Evolutionary conservation across 2,329 filamentous ascomycete genomes (phyloP), one percentile per base, ranked within the genome.

Genomic region (Neonectria hederae): DNA sequence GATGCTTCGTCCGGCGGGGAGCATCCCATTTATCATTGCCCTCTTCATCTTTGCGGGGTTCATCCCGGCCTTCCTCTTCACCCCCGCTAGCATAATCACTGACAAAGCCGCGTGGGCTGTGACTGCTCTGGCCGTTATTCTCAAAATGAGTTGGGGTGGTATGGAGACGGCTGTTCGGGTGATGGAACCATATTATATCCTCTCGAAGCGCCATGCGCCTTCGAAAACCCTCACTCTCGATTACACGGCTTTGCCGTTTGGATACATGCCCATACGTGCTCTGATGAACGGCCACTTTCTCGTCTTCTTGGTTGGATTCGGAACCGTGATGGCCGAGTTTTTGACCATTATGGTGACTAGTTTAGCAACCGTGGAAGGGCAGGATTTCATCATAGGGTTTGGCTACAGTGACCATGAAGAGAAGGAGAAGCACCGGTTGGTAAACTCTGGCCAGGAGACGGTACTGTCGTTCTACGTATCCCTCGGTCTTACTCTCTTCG

Each of bases 141-240:
- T 93, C 71, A 92, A 92, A 76, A 83, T 92, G 22, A 80, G 84
- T 49, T 93, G 90, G 90, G 85, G 85, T 65, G 86, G 87, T 3
- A 82, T 93, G 65, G 91, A 93, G 72, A 89, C 86, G 60, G 86
- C 89, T 26, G 84, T 92, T 51, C 88, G 90, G 45, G 89, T 92
- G 84, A 87, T 92, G 76, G 90, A 93, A 76, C 91, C 91, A 2
- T 93, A 91, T 73, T 92, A 90, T 74, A 86, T 92, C 63, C 84
- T 93, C 2, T 90, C 87, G 14, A 82, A 83, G 56, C 85, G 91
- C 4, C 86, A 90, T 67, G 90, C 90, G 4, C 86, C 88, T 0
- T 82, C 90, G 7, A 86, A 84, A 68, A 90, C 87, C 2, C 83
- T 93, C 7, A 89, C 88, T 0, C 84, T 93, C 10, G 91, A 93